Evolutionary conservation across 1,139 yeast species (phyloP), one percentile per base, ranked within the genome.

Genomic region (Yamadazyma aaseri): DNA sequence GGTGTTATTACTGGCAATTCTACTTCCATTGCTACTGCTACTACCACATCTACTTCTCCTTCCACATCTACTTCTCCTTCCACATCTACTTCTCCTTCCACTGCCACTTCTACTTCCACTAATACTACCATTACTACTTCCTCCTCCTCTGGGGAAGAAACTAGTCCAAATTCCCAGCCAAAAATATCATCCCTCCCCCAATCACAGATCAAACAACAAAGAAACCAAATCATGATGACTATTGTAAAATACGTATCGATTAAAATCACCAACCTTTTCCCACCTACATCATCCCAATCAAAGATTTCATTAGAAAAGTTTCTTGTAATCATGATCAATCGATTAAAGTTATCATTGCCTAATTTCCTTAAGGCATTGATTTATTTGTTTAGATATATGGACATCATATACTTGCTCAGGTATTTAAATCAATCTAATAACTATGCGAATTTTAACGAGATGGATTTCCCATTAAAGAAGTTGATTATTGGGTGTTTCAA

Each of bases 351-450:
- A 32, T 49, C 70, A 1, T 46, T 70, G 22, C 55, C 64, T 3
- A 51, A 56, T 39, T 71, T 71, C 43, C 57, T 70, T 57, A 68
- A 65, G 42, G 68, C 73, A 4, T 56, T 63, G 23, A 65, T 71
- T 26, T 70, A 70, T 45, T 53, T 71, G 30, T 69, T 70, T 52
- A 59, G 76, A 36, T 71, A 71, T 45, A 71, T 71, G 74, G 75
- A 71, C 45, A 66, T 70, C 25, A 65, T 71, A 32, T 71, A 70
- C 47, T 58, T 71, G 38, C 60, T 71, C 44, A 51, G 76, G 33
- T 71, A 71, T 44, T 62, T 71, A 41, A 71, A 71, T 44, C 76
- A 71, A 46, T 64, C 73, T 26, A 71, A 71, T 44, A 71, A 71
- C 44, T 65, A 60, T 44, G 68, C 66, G 20, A 62, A 62, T 41